phyloP scores from a whole-genome alignment of 495 filamentous ascomycete species.

The Ramalina intermedia region DNA sequence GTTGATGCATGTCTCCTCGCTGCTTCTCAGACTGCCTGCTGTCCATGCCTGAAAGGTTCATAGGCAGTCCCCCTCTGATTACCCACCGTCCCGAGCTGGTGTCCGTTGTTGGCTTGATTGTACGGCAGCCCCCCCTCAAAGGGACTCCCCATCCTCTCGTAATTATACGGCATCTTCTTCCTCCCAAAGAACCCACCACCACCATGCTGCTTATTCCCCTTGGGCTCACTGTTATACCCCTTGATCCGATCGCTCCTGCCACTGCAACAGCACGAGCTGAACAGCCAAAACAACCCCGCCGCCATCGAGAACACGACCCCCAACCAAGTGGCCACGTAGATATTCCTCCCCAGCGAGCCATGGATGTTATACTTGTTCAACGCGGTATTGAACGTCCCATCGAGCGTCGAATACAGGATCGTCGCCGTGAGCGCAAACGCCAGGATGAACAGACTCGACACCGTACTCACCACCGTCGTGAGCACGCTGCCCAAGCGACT shows the following conservation, averaged over 20 bases:
- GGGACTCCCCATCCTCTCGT: constrained; percentile 26
- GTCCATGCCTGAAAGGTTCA: constrained; percentile 27
- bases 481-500: constrained; percentile 57
- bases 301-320: constrained; percentile 60
- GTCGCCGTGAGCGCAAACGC: constrained; percentile 43
- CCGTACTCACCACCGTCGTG: constrained; percentile 57
- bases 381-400: constrained; percentile 41
- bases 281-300: constrained; percentile 72
- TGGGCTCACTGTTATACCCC: constrained; percentile 13
- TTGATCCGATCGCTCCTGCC: constrained; percentile 25
- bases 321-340: constrained; percentile 61
- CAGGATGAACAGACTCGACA: constrained; percentile 40
- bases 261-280: constrained; percentile 82
- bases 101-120: constrained; percentile 1
- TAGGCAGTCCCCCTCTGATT: constrained; percentile 18
- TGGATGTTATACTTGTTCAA: constrained; percentile 53
- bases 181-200: constrained; percentile 18
- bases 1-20: no score
- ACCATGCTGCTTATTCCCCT: constrained; percentile 4
- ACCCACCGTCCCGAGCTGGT: constrained; percentile 10
- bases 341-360: constrained; percentile 47
- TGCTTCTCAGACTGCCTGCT: no score
- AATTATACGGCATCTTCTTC: constrained; percentile 22
- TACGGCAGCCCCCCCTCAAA: constrained; percentile 6
- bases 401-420: constrained; percentile 46